Base-by-base conservation (phyloP, 257 asterid genomes). In the Petunia secreta region DNA sequence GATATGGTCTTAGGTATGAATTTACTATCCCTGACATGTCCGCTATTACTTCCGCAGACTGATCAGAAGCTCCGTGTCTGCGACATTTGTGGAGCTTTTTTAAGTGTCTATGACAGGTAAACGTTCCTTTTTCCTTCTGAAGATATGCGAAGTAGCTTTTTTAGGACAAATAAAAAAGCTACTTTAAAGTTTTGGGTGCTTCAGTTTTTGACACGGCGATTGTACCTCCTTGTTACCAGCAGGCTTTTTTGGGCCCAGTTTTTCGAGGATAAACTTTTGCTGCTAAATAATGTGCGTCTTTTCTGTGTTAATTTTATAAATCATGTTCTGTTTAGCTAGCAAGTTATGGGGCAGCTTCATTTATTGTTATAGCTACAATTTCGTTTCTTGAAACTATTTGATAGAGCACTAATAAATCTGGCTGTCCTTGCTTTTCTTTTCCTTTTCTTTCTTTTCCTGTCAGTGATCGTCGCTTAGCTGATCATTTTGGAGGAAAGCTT, bases 381-480 rank as follows among this genome's bases (percentile, higher is more conserved):
- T 80, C 40, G 6, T 78, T 64, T 11, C 60, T 59, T 50, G 44
- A 52, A 6, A 3, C 48, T 16, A 36, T 40, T 48, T 53, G 44
- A 7, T 36, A 40, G 68, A 3, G 62, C 50, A 50, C 78, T 73
- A 25, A 40, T 63, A 50, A 36, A 50, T 73, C 46, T 3, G 8
- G 62, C 25, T 50, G 13, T 58, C 10, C 57, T 64, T 67, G 73
- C 41, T 79, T 64, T 2, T 79, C 88, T 83, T 75, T 78, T 69
- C 36, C 64, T 64, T 50, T 78, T 44, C 46, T 75, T 78, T 69
- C 36, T 79, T 64, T 50, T 78, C 59, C 46, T 90, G 89, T 79
- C 99, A 95, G 99, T 89, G 99, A 95, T 84, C 99, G 99, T 37
- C 97, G 99, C 83, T 91, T 95, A 90, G 95, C 99, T 73, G 98